Evolutionary conservation across 2,329 filamentous ascomycete genomes (phyloP), one percentile per base, ranked within the genome.

Genomic region (Tolypocladium tropicale): DNA sequence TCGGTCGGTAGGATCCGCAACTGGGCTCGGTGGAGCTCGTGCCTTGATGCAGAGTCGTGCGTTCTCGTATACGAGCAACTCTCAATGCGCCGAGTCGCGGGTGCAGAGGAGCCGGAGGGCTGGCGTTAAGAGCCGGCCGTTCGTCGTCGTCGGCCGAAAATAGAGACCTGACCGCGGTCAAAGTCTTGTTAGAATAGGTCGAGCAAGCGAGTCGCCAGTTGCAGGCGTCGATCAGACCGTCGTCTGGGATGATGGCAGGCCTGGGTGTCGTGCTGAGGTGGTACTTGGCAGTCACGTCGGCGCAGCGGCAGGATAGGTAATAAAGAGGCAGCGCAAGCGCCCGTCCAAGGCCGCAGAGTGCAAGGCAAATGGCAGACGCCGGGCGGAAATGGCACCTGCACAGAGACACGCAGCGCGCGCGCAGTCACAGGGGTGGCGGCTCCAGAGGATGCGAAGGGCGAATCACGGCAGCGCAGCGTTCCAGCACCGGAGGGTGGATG

Each of bases 381-480:
- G 16, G 49, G 49, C 49, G 43, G 1, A 51, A 54, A 6, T 23
- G 39, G 25, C 41, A 53, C 33, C 51, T 32, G 55, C n/a, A 41
- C 50, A 33, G 34, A 34, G 52, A 41, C 25, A n/a, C 32, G 33
- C 34, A 30, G 28, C 32, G 54, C 21, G 54, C 12, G 54, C n/a
- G 34, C 49, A 23, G 36, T 50, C 39, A 37, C 51, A 53, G 55
- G 55, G 55, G 50, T 32, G 55, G 52, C 55, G 55, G 48, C 53
- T 51, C 30, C 34, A n/a, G 53, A 25, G 16, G 36, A 7, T 28
- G 53, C 9, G 18, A 43, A 55, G 23, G 53, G 54, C 54, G 50
- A 55, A 55, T 55, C 54, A 53, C 54, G 39, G 46, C 33, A 30
- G 23, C 34, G 50, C 50, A 56, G 52, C 52, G 55, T 53, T 54